phyloP scores from a whole-genome alignment of 495 filamentous ascomycete genomes.

The Xylaria longipes region DNA sequence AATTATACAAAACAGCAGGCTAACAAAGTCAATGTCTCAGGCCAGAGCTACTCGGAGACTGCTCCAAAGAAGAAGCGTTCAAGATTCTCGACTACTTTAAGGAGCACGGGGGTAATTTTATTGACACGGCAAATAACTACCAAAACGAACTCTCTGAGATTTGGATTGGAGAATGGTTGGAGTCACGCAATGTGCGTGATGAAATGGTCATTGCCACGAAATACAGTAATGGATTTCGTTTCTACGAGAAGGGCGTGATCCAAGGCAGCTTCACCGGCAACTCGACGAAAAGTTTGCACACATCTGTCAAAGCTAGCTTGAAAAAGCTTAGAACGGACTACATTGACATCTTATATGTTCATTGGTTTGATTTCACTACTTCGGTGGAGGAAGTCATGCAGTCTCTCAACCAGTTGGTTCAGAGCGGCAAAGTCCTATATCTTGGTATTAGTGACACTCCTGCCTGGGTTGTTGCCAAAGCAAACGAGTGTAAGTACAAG shows the following conservation, averaged over 20 bases:
- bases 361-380: background rate
- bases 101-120: conserved; percentile 53
- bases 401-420: background rate
- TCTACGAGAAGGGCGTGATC: background rate
- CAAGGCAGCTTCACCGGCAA: conserved; percentile 2
- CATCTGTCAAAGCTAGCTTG: background rate
- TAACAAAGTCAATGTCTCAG: background rate
- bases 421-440: conserved; percentile 4
- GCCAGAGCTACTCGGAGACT: background rate
- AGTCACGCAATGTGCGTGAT: conserved; percentile 53
- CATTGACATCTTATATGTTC: background rate
- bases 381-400: background rate
- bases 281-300: background rate
- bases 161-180: conserved; percentile 75
- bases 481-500: background rate
- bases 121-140: conserved; percentile 71
- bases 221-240: conserved; percentile 46
- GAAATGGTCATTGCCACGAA: conserved; percentile 71
- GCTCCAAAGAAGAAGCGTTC: conserved; percentile 33
- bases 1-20: background rate
- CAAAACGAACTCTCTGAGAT: conserved; percentile 65
- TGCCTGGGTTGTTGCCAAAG: background rate
- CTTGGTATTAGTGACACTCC: conserved; percentile 7
- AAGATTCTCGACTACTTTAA: conserved; percentile 65
- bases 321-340: conserved; percentile 1